Conservation (phyloP, 305 asterid species). For the Fraxinus floribunda region DNA sequence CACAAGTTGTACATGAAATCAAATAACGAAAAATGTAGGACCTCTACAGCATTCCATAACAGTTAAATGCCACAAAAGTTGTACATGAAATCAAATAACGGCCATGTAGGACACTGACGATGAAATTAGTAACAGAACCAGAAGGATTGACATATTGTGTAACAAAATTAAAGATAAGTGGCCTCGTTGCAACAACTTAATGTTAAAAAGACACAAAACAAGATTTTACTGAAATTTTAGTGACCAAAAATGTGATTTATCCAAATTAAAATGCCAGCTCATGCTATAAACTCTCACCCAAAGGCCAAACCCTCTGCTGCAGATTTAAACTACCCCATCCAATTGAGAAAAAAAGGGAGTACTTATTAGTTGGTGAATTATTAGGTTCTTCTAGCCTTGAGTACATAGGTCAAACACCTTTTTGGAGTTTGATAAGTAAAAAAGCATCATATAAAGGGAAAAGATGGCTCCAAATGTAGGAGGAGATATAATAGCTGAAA, state of each 20-base stretch:
- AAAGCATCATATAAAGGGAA: neutral
- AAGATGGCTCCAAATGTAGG: neutral
- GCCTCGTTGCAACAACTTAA: neutral
- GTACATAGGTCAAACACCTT: neutral
- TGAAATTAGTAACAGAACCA: neutral
- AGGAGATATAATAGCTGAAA: neutral
- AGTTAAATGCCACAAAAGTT: neutral
- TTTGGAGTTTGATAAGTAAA: neutral
- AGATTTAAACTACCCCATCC: neutral
- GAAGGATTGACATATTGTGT: neutral
- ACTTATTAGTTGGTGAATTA: neutral
- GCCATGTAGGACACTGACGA: neutral
- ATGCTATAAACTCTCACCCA: neutral
- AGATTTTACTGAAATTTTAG: neutral
- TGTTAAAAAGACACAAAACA: neutral
- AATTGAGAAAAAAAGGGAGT: neutral
- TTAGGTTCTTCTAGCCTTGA: neutral
- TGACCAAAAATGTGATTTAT: neutral
- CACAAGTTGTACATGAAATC: neutral
- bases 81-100: neutral
- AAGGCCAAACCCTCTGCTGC: neutral
- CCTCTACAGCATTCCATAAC: neutral
- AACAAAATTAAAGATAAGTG: neutral
- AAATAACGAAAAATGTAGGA: neutral
- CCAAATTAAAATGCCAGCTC: neutral